Base-by-base conservation (phyloP, 1,284 basidiomycete species). In the Ganoderma leucocontextum region DNA sequence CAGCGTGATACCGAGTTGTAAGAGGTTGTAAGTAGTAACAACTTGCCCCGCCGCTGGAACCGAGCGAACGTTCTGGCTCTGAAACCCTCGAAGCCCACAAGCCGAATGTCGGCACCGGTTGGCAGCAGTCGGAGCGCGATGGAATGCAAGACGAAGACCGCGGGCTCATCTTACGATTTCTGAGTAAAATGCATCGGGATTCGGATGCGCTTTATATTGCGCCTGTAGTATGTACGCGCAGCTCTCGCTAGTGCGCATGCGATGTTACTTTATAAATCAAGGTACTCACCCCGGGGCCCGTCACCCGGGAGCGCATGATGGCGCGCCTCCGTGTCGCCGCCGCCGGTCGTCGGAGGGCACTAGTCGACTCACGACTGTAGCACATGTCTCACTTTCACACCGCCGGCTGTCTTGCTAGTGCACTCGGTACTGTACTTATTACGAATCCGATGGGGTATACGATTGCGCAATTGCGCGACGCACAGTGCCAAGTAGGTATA, bases 331-430 rank as follows among this genome's bases (percentile, higher is more conserved):
- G 29, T 29, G 29, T 13, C 22, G 47, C 22, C 22, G n/a, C n/a
- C 47, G 47, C 47, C 47, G 47, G 47, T 49, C 47, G 22, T 49
- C 47, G 47, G 44, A n/a, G 44, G 47, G 22, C 22, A 49, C 47
- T 49, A 49, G 19, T 29, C 29, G 29, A 29, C 29, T 29, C 29
- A 29, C 29, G 29, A 29, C 29, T 29, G 29, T 29, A 29, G 2
- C 2, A 22, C 47, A 49, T 13, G 47, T 49, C 47, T 49, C 47
- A 49, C 47, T 12, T 49, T 25, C 47, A 49, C 47, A 49, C 1
- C 47, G 47, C 47, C 22, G 22, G 47, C 47, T 49, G 22, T 49
- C 47, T 12, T 25, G 47, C 47, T 49, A 25, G 47, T 25, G 47
- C 47, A 8, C 22, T 6, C n/a, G 10, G n/a, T 49, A 49, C 47